Conservation (phyloP, 2,329 filamentous ascomycete species). For the Fusarium poae region DNA sequence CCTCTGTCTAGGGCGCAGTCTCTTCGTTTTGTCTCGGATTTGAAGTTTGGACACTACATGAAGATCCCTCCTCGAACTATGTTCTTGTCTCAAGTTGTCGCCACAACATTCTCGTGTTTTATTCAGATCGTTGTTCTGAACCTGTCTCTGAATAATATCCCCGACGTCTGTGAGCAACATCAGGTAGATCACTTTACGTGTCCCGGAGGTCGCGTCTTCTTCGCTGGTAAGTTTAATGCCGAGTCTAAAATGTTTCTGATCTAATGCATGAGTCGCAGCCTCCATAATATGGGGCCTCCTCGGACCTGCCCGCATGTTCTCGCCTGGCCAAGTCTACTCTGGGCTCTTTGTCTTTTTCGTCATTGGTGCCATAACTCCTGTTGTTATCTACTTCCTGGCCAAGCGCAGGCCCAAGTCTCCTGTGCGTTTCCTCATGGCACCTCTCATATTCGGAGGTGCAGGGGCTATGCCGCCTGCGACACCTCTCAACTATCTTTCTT, state of each 20-base stretch:
- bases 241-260: background rate
- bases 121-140: conserved; percentile 76
- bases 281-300: conserved; percentile 77
- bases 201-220: conserved; percentile 73
- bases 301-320: conserved; percentile 73
- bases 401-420: conserved; percentile 66
- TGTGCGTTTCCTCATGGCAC: conserved; percentile 68
- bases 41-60: conserved; percentile 82
- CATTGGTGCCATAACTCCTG: conserved; percentile 66
- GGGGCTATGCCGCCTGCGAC: conserved; percentile 74
- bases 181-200: conserved; percentile 73
- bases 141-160: conserved; percentile 70
- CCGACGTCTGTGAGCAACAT: conserved; percentile 70
- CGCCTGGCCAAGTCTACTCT: conserved; percentile 71
- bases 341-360: conserved; percentile 71
- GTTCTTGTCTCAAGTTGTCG: conserved; percentile 75
- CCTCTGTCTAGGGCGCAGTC: conserved; percentile 64
- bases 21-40: conserved; percentile 72
- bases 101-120: conserved; percentile 74
- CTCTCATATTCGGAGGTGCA: conserved; percentile 72
- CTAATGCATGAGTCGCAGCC: conserved; percentile 52
- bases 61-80: conserved; percentile 75
- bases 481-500: conserved; percentile 80
- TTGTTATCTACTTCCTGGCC: conserved; percentile 64
- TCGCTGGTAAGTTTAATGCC: conserved; percentile 61